Base-by-base conservation (phyloP, 2,329 filamentous ascomycete species). In the Zymoseptoria pseudotritici region DNA sequence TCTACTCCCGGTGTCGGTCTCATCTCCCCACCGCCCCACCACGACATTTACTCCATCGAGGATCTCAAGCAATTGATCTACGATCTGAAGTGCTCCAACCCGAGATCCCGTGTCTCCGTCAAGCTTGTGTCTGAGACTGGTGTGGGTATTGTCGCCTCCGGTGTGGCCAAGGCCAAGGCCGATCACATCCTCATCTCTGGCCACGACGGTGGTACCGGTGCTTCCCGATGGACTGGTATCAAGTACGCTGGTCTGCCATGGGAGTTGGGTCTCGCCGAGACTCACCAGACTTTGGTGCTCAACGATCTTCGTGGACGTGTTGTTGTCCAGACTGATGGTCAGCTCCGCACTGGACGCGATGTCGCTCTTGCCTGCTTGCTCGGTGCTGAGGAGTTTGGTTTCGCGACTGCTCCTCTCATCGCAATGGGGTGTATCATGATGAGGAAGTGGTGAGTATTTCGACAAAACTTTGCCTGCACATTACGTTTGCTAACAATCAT, bases 41-140 rank as follows among this genome's bases (percentile, higher is more conserved):
- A 97, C 82, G 93, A 97, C 72, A 97, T 97, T 67, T 97, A 97
- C 82, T 96, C 91, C 56, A 97, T 97, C 66, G 93, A 97, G 77
- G 93, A 97, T 82, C 76, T 97, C 61, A 97, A 97, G 81, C 93
- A 97, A 76, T 81, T 97, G 69, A 97, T 97, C 69, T 97, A 97
- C 77, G 93, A 97, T 77, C 81, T 97, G 58, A 97, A 97, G 80
- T 97, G 92, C 79, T 91, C 92, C 22, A 96, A 94, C 77, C 93
- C 93, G 60, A 88, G 93, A 65, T 86, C 93, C 58, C 86, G 93
- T 69, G 88, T 97, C 22, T 97, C 93, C 6, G 93, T 97, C 74
- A 97, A 97, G 83, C 89, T 97, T 51, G 93, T 97, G 17, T 97
- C 93, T 6, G 93, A 97, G 79, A 95, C 93, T 59, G 93, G 93